These are phyloP conservation scores for Phytophthora quininea DNA, from an alignment of 352 stramenopile genomes.

Conservation along the genomic window DNA sequence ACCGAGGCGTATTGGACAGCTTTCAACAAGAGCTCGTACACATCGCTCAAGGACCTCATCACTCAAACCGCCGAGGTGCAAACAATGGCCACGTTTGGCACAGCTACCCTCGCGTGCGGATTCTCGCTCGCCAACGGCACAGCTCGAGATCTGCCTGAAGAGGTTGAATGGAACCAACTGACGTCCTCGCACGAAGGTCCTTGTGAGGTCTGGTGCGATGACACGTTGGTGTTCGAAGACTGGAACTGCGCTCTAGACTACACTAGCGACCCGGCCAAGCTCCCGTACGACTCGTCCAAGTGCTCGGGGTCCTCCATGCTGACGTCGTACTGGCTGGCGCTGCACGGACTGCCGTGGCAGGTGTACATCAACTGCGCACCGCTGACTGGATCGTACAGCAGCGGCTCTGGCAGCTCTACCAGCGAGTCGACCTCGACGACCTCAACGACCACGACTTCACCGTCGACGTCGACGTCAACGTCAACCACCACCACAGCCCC, in stretches of 20 bases:
- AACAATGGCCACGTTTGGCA: conserved; percentile 18
- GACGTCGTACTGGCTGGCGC: conserved; percentile 44
- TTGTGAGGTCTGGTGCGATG: conserved; percentile 62
- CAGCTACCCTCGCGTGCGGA: conserved; percentile 19
- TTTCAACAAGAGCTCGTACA: conserved; percentile 32
- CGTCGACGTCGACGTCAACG: background rate
- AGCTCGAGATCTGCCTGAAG: conserved; percentile 30
- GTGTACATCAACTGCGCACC: conserved; percentile 36
- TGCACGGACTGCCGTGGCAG: conserved; percentile 47
- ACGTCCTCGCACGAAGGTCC: conserved; percentile 49
- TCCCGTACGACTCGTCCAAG: conserved; percentile 54
- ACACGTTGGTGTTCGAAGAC: conserved; percentile 49
- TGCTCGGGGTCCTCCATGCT: conserved; percentile 46
- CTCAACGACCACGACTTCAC: no score
- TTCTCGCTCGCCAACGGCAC: conserved; percentile 26
- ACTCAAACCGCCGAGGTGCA: conserved; percentile 15
- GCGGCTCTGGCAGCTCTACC: conserved; percentile 1
- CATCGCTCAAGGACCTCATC: conserved; percentile 33
- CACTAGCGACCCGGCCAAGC: conserved; percentile 31
- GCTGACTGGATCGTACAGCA: conserved; percentile 15
- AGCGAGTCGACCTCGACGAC: background rate
- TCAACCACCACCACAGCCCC: conserved; percentile 1
- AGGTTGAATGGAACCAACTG: conserved; percentile 49
- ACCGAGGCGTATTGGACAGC: conserved; percentile 33
- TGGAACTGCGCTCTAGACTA: conserved; percentile 57